A percentile compares a stretch with the other conserved stretches of the same genome.
Conservation (phyloP, 176 grass and related monocot genomes). For the bread wheat (Triticum aestivum) region DNA sequence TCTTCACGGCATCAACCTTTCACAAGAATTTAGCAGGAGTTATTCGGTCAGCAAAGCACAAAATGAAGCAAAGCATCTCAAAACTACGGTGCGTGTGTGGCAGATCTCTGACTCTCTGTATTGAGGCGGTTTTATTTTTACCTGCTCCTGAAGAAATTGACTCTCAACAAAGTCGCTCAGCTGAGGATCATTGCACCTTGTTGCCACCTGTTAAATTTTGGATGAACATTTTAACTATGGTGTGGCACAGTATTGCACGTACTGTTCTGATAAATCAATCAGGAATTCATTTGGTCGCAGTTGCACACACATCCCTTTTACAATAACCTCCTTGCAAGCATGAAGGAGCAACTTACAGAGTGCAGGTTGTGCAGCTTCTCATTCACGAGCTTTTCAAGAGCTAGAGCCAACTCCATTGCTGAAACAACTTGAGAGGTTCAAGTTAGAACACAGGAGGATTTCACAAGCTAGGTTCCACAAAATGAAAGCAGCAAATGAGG, state of each 20-base stretch:
- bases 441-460: background rate
- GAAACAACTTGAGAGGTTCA: background rate
- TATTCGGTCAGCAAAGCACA: background rate
- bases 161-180: slow-evolving; percentile 11
- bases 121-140: background rate
- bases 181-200: slow-evolving; percentile 18
- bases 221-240: background rate
- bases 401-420: slow-evolving; percentile 15
- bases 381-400: slow-evolving; percentile 11
- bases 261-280: background rate
- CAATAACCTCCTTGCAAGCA: background rate
- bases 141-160: slow-evolving; percentile 12
- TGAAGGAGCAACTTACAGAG: background rate
- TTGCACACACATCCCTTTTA: background rate
- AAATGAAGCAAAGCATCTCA: background rate
- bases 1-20: background rate
- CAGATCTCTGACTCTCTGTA: background rate
- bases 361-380: slow-evolving; percentile 25
- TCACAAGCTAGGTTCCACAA: background rate
- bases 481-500: background rate
- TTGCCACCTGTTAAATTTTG: background rate
- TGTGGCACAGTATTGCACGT: background rate
- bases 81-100: background rate
- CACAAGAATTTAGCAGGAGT: background rate
- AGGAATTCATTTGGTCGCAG: background rate